Evolutionary conservation across 73 alveolate species (phyloP).

Genomic region (Paramecium pentaurelia): DNA sequence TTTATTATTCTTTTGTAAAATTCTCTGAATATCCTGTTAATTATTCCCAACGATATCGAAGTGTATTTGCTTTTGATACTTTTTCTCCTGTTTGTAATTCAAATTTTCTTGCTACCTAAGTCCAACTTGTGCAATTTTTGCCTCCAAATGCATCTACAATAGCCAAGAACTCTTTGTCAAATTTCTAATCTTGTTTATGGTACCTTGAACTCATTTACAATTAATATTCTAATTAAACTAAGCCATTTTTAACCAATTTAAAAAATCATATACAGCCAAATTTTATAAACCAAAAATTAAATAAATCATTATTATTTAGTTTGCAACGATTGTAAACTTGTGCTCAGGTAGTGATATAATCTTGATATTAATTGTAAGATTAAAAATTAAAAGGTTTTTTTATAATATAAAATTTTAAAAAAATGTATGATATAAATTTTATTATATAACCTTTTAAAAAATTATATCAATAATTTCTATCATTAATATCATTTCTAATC

Average conservation of each 20-base stretch:
- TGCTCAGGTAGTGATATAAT: not conserved
- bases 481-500: not conserved
- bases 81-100: not conserved
- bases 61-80: not conserved
- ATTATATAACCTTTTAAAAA: not conserved
- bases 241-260: not conserved
- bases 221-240: not conserved
- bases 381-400: not conserved
- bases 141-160: conserved; percentile 14
- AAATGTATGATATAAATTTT: not conserved
- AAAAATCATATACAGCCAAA: not conserved
- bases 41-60: not conserved
- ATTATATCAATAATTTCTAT: not conserved
- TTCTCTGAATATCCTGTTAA: not conserved
- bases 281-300: too few species aligned
- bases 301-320: too few species aligned
- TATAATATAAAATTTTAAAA: not conserved
- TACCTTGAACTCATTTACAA: not conserved
- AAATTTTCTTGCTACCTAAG: not conserved
- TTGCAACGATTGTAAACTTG: not conserved
- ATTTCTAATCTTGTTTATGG: not conserved
- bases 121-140: not conserved
- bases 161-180: not conserved
- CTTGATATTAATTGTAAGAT: not conserved
- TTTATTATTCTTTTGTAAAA: not conserved